Conservation (phyloP, 345 rosid genomes). For the Salix koriyanagi region DNA sequence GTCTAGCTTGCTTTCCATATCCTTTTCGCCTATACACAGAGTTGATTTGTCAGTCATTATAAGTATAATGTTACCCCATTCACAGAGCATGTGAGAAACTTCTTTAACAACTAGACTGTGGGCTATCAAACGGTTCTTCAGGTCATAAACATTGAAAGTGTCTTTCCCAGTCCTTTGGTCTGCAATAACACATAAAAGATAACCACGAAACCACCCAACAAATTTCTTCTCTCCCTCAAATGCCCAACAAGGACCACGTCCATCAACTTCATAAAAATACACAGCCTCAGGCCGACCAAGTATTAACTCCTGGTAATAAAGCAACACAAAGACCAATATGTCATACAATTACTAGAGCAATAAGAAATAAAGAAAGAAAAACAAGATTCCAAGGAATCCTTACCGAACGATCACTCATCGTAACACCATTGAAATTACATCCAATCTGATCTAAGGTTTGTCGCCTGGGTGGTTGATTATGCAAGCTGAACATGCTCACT, state of each 20-base stretch:
- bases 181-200: constrained; percentile 79
- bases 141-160: constrained; percentile 80
- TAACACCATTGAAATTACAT: constrained; percentile 52
- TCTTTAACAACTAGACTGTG: constrained; percentile 75
- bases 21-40: constrained; percentile 88
- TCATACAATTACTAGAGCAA: constrained; percentile 1
- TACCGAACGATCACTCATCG: constrained; percentile 96
- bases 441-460: constrained; percentile 92
- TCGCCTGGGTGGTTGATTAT: constrained; percentile 58
- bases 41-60: constrained; percentile 64
- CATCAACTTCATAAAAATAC: constrained; percentile 91
- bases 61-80: constrained; percentile 92
- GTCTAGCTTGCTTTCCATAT: constrained; percentile 98
- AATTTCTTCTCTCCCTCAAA: constrained; percentile 96
- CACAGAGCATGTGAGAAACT: constrained; percentile 90
- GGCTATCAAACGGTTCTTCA: constrained; percentile 85
- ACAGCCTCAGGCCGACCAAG: constrained; percentile 96
- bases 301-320: constrained; percentile 67
- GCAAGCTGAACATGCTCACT: constrained; percentile 71
- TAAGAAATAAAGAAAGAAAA: neutral
- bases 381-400: constrained; percentile 12
- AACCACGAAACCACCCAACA: constrained; percentile 95
- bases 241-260: constrained; percentile 99
- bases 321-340: constrained; percentile 9
- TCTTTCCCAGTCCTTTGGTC: constrained; percentile 76